Evolutionary conservation across 2,329 filamentous ascomycete genomes (phyloP).

Genomic region (Grosmannia huntii): DNA sequence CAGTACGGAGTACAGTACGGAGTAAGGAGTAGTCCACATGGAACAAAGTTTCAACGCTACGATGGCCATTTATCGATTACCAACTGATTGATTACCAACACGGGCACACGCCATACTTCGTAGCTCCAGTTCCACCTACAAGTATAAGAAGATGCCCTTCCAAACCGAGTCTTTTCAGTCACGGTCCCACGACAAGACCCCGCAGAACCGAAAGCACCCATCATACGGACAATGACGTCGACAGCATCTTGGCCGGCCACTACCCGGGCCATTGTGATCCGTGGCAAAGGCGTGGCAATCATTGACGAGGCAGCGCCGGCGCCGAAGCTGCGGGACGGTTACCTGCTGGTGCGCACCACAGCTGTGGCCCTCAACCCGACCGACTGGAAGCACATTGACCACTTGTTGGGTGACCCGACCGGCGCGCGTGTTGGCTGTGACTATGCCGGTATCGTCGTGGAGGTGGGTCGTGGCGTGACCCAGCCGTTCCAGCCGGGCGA

Average conservation of each 20-base stretch:
- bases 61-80: background rate
- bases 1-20: background rate
- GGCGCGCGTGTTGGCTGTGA: conserved; percentile 24
- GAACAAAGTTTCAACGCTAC: background rate
- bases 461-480: conserved; percentile 29
- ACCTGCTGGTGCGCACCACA: conserved; percentile 16
- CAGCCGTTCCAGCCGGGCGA: conserved; percentile 33
- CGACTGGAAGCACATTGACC: conserved; percentile 16
- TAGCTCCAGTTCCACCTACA: background rate
- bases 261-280: conserved; percentile 15
- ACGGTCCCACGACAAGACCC: background rate
- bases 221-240: conserved; percentile 6
- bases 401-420: background rate
- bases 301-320: conserved; percentile 13
- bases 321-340: conserved; percentile 15
- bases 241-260: conserved; percentile 10
- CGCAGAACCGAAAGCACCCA: background rate
- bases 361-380: conserved; percentile 19
- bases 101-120: background rate
- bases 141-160: background rate
- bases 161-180: background rate
- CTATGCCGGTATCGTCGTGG: conserved; percentile 32
- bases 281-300: conserved; percentile 10
- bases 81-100: background rate
- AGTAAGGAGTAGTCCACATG: background rate